Evolutionary conservation across 192 early-diverging fungal species (phyloP).

Genomic region (Coemansia sp.): DNA sequence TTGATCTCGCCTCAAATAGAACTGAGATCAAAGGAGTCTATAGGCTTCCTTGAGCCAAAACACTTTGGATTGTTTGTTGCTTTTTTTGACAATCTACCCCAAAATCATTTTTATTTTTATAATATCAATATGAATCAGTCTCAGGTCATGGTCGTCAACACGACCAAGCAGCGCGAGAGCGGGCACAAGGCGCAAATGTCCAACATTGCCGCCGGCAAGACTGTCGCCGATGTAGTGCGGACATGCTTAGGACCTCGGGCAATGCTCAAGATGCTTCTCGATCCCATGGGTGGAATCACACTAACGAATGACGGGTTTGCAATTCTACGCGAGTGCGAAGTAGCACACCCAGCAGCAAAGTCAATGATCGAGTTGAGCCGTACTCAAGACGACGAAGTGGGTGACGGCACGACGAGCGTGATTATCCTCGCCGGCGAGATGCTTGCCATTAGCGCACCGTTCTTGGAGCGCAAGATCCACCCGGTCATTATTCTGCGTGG

Average conservation of each 20-base stretch:
- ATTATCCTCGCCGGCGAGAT: constrained; percentile 99
- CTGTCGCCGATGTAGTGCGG: constrained; percentile 97
- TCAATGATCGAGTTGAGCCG: constrained; percentile 98
- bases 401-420: constrained; percentile 98
- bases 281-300: constrained; percentile 99
- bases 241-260: constrained; percentile 97
- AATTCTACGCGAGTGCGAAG: constrained; percentile 97
- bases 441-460: constrained; percentile 86
- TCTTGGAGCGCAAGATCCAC: constrained; percentile 97
- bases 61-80: background rate
- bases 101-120: constrained; percentile 8
- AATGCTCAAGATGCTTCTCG: constrained; percentile 99
- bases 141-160: constrained; percentile 89
- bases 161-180: constrained; percentile 89
- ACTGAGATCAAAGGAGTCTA: constrained; percentile 2
- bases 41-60: background rate
- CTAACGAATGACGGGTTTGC: constrained; percentile 99
- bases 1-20: background rate
- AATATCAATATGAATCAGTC: constrained; percentile 64
- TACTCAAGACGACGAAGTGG: constrained; percentile 99
- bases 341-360: constrained; percentile 99
- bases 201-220: constrained; percentile 98
- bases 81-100: background rate
- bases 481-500: constrained; percentile 95
- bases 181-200: constrained; percentile 97